These are phyloP conservation scores for Neoarthrinium moseri DNA, from an alignment of 2,329 filamentous ascomycete genomes.

Conservation along the genomic window DNA sequence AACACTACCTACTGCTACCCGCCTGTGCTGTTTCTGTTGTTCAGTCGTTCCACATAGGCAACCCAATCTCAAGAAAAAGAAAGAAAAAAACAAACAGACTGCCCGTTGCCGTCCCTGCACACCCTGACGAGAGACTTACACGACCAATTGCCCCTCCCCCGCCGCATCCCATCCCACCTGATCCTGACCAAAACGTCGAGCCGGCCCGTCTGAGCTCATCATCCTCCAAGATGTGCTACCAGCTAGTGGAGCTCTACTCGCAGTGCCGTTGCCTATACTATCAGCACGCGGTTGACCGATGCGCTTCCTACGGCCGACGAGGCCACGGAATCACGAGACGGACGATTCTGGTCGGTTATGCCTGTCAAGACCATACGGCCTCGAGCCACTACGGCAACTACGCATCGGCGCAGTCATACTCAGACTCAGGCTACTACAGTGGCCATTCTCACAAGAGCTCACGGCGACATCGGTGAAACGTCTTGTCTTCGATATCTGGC, in stretches of 20 bases:
- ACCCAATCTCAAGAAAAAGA: neutral
- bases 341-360: conserved; percentile 79
- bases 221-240: conserved; percentile 71
- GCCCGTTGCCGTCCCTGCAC: no score
- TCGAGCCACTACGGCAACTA: conserved; percentile 35
- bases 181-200: no score
- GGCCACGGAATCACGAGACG: conserved; percentile 72
- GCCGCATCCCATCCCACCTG: neutral
- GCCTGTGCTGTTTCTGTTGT: no score
- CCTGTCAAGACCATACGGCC: conserved; percentile 59
- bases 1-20: neutral
- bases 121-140: no score
- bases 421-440: conserved; percentile 56
- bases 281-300: conserved; percentile 82
- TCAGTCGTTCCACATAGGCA: neutral
- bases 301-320: conserved; percentile 69
- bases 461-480: conserved; percentile 45
- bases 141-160: neutral
- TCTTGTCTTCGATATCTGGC: conserved; percentile 51
- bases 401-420: conserved; percentile 41
- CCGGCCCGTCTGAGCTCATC: no score
- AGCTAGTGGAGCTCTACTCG: conserved; percentile 81
- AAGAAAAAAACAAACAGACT: neutral
- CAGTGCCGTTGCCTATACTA: conserved; percentile 88
- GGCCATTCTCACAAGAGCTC: conserved; percentile 43